Conservation (phyloP, 306 rosid genomes). For the Sechiopsis laciniata region DNA sequence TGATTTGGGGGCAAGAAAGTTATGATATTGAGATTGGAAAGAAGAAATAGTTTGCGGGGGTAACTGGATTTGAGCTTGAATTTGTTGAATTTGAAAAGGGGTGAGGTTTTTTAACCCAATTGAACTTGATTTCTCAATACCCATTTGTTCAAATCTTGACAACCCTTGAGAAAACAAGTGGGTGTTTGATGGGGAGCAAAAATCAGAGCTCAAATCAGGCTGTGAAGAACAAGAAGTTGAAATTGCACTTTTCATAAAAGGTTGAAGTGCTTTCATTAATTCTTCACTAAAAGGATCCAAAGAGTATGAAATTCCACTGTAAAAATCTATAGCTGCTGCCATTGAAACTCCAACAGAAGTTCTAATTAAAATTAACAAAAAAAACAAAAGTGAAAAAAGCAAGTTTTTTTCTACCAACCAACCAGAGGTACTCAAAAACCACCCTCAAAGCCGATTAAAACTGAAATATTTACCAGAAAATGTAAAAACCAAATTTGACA, state of each 20-base stretch:
- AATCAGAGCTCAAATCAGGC: slow-evolving; percentile 28
- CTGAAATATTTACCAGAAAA: neutral
- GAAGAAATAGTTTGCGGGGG: slow-evolving; percentile 19
- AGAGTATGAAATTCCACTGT: slow-evolving; percentile 29
- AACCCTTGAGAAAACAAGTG: slow-evolving; percentile 31
- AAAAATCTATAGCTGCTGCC: slow-evolving; percentile 50
- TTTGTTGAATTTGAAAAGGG: slow-evolving; percentile 66
- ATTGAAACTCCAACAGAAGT: slow-evolving; percentile 18
- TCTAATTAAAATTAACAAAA: too few species aligned
- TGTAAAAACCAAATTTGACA: too few species aligned
- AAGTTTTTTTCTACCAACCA: neutral
- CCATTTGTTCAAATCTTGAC: slow-evolving; percentile 25
- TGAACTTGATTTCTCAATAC: slow-evolving; percentile 34
- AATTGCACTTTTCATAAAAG: slow-evolving; percentile 58
- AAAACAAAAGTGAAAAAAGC: too few species aligned
- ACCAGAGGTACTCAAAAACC: slow-evolving; percentile 26
- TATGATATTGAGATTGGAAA: slow-evolving; percentile 17
- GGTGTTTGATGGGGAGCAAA: slow-evolving; percentile 28
- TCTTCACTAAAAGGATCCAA: slow-evolving; percentile 57
- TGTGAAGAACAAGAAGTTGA: slow-evolving; percentile 23
- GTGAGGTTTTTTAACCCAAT: slow-evolving; percentile 71
- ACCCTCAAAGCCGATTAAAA: slow-evolving; percentile 26
- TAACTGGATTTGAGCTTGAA: slow-evolving; percentile 56
- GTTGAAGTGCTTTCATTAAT: slow-evolving; percentile 65
- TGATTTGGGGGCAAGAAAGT: slow-evolving; percentile 40